Conservation (phyloP, 2,329 filamentous ascomycete species). For the Alternaria tenuissima region DNA sequence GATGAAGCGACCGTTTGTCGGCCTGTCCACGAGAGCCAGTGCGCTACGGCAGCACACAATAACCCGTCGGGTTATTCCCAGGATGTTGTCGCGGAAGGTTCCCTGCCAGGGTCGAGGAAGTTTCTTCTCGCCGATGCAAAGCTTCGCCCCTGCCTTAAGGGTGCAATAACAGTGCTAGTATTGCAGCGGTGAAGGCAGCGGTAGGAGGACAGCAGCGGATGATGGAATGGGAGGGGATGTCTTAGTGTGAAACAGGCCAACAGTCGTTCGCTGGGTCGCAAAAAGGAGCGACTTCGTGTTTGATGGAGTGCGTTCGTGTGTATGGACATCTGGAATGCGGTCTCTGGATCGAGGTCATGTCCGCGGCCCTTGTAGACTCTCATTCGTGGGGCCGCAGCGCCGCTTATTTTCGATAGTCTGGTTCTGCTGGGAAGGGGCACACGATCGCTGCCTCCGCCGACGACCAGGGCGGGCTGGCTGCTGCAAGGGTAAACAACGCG, state of each 20-base stretch:
- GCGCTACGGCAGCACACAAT: slow-evolving; percentile 6
- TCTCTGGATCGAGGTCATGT: slow-evolving; percentile 7
- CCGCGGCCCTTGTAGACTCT: slow-evolving; percentile 5
- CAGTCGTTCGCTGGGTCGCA: slow-evolving; percentile 1
- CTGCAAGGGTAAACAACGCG: background rate
- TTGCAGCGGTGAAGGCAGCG: background rate
- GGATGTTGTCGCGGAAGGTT: background rate
- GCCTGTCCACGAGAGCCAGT: slow-evolving; percentile 7
- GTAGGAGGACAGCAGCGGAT: background rate
- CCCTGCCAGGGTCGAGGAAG: background rate
- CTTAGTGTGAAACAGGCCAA: background rate
- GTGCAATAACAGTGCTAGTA: background rate
- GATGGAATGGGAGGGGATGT: background rate
- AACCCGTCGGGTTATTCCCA: slow-evolving; percentile 13
- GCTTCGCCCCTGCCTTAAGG: background rate
- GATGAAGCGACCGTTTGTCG: slow-evolving; percentile 15
- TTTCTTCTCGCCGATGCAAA: slow-evolving; percentile 4
- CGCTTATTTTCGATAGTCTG: slow-evolving; percentile 22
- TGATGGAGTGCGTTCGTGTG: background rate
- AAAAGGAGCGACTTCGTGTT: background rate
- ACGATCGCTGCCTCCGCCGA: slow-evolving; percentile 7
- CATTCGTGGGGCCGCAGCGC: slow-evolving; percentile 10
- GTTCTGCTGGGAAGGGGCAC: slow-evolving; percentile 5
- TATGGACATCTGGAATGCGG: slow-evolving; percentile 5
- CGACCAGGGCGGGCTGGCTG: background rate